Percentiles rank a stretch among this genome's conserved stretches.
Evolutionary conservation across 2,329 filamentous ascomycete genomes (phyloP).

Genomic region (Fusarium azukiicola): DNA sequence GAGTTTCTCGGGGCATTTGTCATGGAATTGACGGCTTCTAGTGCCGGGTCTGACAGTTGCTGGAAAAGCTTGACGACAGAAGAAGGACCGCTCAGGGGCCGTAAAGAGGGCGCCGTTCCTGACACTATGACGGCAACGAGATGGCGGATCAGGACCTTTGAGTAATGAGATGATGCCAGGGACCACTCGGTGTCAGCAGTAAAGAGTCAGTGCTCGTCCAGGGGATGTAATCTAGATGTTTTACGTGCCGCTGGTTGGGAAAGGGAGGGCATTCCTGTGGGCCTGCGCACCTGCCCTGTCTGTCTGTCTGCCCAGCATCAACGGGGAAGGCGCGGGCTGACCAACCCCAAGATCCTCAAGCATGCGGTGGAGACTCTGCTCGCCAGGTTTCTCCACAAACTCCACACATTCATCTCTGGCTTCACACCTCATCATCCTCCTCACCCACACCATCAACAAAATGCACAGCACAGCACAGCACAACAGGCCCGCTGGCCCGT

Average conservation of each 20-base stretch:
- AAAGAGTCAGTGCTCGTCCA: constrained; percentile 16
- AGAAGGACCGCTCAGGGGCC: constrained; percentile 14
- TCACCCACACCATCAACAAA: constrained; percentile 8
- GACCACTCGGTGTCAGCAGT: constrained; percentile 25
- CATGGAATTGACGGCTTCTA: constrained; percentile 17
- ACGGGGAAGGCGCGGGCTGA: constrained; percentile 16
- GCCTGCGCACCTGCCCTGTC: not conserved
- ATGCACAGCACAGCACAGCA: constrained; percentile 14
- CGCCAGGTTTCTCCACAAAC: constrained; percentile 39
- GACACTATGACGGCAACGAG: constrained; percentile 28
- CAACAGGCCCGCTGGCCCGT: constrained; percentile 16
- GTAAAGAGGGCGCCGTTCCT: constrained; percentile 38
- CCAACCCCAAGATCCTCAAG: constrained; percentile 24
- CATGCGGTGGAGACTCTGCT: not conserved
- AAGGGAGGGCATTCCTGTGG: constrained; percentile 16
- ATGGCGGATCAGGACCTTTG: constrained; percentile 6
- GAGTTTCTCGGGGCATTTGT: constrained; percentile 30
- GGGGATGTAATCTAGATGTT: constrained; percentile 3
- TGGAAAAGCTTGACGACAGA: constrained; percentile 19
- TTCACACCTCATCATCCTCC: not conserved
- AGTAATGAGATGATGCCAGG: constrained; percentile 16
- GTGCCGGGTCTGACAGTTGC: constrained; percentile 1
- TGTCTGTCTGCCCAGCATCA: not conserved
- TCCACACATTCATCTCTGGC: constrained; percentile 10
- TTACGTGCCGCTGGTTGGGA: constrained; percentile 15